Evolutionary conservation across 139 green algal species (phyloP), one percentile per base, ranked within the genome.

Genomic region (Tetradesmus obliquus): DNA sequence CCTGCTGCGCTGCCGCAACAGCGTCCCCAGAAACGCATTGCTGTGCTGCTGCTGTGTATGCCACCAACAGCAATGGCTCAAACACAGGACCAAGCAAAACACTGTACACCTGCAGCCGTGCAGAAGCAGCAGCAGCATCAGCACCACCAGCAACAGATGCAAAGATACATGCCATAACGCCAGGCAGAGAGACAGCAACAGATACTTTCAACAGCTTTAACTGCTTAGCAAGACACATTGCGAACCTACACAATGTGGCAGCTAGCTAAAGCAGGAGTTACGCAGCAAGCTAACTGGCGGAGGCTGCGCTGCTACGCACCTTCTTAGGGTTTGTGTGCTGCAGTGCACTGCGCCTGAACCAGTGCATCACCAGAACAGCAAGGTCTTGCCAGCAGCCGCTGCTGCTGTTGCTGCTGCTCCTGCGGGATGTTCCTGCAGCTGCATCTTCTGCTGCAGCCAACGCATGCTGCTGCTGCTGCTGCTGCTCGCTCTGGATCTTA

Each of bases 391-490:
- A 82, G 45, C 19, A 82, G 62, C 62, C 53, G 62, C 13, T 53
- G 62, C 85, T 62, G 79, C 79, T 57, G 45, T 51, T 62, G 80
- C 80, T 62, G 45, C 19, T 32, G 72, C 72, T 32, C 10, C 72
- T 81, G 79, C 19, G 17, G 13, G 17, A 7, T 55, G 7, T 17
- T 89, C 5, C 85, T 82, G 32, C 32, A 55, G 85, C 84, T 81
- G 22, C 86, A 58, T n/a, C 45, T 83, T 51, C 86, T 83, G 86
- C 86, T 90, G 86, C 86, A 71, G 69, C 69, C 9, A 53, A 24
- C 81, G 84, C 60, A 69, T 76, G 84, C 84, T 81, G 62, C 85
- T 82, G 85, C 60, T 90, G 85, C 85, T 90, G 85, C 66, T 90
- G 85, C 85, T 88, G 84, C 84, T 62, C 24, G 1, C 69, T 79